phyloP scores from a whole-genome alignment of 164 flowering plant species.

The Paratinospora sagittata region DNA sequence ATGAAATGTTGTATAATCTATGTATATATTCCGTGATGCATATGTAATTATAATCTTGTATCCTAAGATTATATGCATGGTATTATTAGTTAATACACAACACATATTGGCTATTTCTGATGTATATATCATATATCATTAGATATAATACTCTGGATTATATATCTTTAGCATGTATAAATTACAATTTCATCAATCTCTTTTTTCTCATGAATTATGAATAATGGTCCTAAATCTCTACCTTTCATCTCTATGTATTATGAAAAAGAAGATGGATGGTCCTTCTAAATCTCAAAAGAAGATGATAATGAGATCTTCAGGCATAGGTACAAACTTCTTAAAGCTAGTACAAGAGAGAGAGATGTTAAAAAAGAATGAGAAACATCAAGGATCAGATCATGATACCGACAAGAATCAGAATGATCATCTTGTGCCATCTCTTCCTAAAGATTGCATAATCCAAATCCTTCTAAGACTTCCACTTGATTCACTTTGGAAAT shows the following conservation, averaged over 20 bases:
- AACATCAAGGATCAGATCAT: not conserved
- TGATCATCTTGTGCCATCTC: conserved; percentile 15
- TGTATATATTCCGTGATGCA: too few species aligned
- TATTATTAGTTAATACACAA: too few species aligned
- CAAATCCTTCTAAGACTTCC: conserved; percentile 39
- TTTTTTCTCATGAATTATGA: too few species aligned
- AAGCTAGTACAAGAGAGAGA: not conserved
- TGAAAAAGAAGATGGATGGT: not conserved
- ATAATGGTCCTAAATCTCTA: not conserved
- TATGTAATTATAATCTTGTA: too few species aligned
- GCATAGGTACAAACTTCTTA: not conserved
- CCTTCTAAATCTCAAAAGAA: conserved; percentile 1
- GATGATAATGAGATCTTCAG: not conserved
- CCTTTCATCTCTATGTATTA: not conserved
- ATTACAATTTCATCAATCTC: too few species aligned
- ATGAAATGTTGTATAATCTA: too few species aligned
- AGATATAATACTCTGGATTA: too few species aligned
- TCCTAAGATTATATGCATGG: too few species aligned
- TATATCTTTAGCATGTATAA: too few species aligned
- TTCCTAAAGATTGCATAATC: conserved; percentile 30
- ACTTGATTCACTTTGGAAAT: conserved; percentile 24
- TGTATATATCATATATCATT: too few species aligned
- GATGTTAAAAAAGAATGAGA: not conserved
- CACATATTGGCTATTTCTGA: too few species aligned
- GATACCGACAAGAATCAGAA: conserved; percentile 15